Percentiles rank a stretch among this genome's conserved stretches.
These are phyloP conservation scores for Aspergillus ruber DNA, from an alignment of 2,329 filamentous ascomycete genomes.

Conservation along the genomic window DNA sequence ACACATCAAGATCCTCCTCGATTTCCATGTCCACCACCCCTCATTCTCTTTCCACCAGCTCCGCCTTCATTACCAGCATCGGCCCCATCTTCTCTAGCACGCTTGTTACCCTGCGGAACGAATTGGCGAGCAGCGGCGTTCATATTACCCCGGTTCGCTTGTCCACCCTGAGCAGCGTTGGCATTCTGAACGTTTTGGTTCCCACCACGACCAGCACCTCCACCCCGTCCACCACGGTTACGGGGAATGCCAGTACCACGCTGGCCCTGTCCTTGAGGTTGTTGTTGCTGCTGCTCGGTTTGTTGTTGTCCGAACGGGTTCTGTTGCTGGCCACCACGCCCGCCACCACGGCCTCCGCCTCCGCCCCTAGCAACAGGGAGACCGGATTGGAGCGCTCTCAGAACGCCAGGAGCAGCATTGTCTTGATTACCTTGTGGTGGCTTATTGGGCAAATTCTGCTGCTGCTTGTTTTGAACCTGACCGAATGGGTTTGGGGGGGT, in stretches of 20 bases:
- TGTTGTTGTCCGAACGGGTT: constrained; percentile 21
- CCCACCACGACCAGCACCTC: constrained; percentile 26
- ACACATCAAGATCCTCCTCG: constrained; percentile 22
- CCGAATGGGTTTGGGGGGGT: constrained; percentile 20
- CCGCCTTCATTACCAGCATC: constrained; percentile 32
- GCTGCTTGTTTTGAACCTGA: constrained; percentile 19
- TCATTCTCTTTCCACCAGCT: constrained; percentile 42
- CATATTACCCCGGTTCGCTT: constrained; percentile 34
- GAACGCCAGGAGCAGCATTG: constrained; percentile 35
- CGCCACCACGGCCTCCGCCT: constrained; percentile 33
- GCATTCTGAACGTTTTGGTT: constrained; percentile 39
- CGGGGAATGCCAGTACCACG: constrained; percentile 37
- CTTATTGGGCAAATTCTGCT: constrained; percentile 22
- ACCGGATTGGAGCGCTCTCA: constrained; percentile 39
- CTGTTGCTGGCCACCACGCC: constrained; percentile 32
- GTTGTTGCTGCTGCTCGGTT: constrained; percentile 21
- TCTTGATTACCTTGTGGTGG: constrained; percentile 15
- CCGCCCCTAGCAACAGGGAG: constrained; percentile 40
- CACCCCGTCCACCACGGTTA: constrained; percentile 40
- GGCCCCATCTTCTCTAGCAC: constrained; percentile 47
- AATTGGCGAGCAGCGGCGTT: constrained; percentile 50
- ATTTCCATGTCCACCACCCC: constrained; percentile 34
- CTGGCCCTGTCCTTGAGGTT: constrained; percentile 23
- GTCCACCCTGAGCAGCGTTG: constrained; percentile 20
- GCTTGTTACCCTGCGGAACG: constrained; percentile 52